A percentile compares a stretch with the other conserved stretches of the same genome.
These are phyloP conservation scores for Aphanomyces euteiches DNA, from an alignment of 352 stramenopile genomes.

Conservation along the genomic window DNA sequence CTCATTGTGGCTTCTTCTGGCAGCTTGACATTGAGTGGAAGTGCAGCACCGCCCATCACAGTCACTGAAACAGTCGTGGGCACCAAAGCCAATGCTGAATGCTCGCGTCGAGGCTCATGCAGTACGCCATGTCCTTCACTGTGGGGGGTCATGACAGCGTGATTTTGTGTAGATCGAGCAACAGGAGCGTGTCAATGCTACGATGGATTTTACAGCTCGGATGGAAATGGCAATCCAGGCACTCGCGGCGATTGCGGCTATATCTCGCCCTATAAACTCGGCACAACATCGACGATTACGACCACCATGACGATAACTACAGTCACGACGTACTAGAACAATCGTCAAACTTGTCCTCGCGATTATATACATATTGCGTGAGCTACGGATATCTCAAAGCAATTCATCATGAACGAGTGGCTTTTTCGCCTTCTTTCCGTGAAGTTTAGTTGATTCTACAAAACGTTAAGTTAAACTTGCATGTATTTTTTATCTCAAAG, in stretches of 20 bases:
- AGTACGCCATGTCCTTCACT: slow-evolving; percentile 40
- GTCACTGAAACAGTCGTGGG: slow-evolving; percentile 46
- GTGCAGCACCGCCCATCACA: slow-evolving; percentile 30
- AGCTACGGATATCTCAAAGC: too few relatives aligned
- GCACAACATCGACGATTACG: too few relatives aligned
- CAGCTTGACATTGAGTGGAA: slow-evolving; percentile 42
- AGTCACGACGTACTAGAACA: too few relatives aligned
- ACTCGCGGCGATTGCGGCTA: slow-evolving; percentile 90
- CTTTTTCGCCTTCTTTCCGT: too few relatives aligned
- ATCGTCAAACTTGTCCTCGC: too few relatives aligned
- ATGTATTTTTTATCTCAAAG: too few relatives aligned
- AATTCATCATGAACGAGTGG: too few relatives aligned
- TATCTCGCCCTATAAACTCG: slow-evolving; percentile 44
- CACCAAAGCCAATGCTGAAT: slow-evolving; percentile 78
- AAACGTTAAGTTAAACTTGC: too few relatives aligned
- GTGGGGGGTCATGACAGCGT: not conserved
- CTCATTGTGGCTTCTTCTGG: slow-evolving; percentile 39
- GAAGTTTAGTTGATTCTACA: too few relatives aligned
- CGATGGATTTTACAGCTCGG: slow-evolving; percentile 68
- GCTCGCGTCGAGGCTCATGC: slow-evolving; percentile 59
- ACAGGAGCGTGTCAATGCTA: slow-evolving; percentile 69
- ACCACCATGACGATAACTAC: too few relatives aligned
- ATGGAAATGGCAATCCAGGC: slow-evolving; percentile 67
- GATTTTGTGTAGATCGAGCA: slow-evolving; percentile 45
- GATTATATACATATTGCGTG: too few relatives aligned